These are phyloP conservation scores for Chalciporus sphaerocephalus DNA, from an alignment of 768 basidiomycete genomes.

Conservation along the genomic window DNA sequence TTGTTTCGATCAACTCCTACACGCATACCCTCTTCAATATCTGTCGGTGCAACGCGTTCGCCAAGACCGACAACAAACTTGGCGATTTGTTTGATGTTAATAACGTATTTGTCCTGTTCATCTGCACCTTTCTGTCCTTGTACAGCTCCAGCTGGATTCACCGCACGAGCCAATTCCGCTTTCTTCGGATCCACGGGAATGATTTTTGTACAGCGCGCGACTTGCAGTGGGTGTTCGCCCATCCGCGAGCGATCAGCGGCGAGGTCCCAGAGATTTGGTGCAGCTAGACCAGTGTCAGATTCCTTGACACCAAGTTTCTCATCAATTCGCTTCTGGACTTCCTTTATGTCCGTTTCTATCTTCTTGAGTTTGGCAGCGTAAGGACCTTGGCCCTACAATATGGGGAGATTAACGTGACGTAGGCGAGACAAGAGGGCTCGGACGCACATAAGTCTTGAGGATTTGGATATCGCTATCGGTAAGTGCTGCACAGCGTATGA, in stretches of 20 bases:
- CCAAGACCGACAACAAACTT: slow-evolving; percentile 98
- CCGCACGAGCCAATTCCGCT: slow-evolving; percentile 72
- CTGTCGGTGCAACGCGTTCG: slow-evolving; percentile 93
- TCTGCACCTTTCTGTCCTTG: slow-evolving; percentile 96
- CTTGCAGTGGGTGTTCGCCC: slow-evolving; percentile 90
- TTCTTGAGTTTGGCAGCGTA: slow-evolving; percentile 87
- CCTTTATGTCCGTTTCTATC: slow-evolving; percentile 88
- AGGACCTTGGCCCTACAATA: slow-evolving; percentile 88
- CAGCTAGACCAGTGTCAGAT: slow-evolving; percentile 94
- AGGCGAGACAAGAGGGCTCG: neutral
- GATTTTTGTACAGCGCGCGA: slow-evolving; percentile 98
- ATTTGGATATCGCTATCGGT: slow-evolving; percentile 99
- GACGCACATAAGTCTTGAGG: slow-evolving; percentile 90
- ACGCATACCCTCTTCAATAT: slow-evolving; percentile 99
- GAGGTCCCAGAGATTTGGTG: slow-evolving; percentile 97
- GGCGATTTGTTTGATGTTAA: slow-evolving; percentile 99
- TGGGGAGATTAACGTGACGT: neutral
- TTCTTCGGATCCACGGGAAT: slow-evolving; percentile 76
- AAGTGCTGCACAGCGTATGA: slow-evolving; percentile 52
- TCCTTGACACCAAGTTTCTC: slow-evolving; percentile 99
- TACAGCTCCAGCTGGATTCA: slow-evolving; percentile 70
- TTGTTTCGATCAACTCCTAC: slow-evolving; percentile 96
- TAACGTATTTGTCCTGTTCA: slow-evolving; percentile 98
- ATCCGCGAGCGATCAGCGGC: slow-evolving; percentile 89
- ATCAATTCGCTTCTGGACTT: slow-evolving; percentile 94